Evolutionary conservation across 2,329 filamentous ascomycete genomes (phyloP).

Genomic region (Aspergillus neoniger): DNA sequence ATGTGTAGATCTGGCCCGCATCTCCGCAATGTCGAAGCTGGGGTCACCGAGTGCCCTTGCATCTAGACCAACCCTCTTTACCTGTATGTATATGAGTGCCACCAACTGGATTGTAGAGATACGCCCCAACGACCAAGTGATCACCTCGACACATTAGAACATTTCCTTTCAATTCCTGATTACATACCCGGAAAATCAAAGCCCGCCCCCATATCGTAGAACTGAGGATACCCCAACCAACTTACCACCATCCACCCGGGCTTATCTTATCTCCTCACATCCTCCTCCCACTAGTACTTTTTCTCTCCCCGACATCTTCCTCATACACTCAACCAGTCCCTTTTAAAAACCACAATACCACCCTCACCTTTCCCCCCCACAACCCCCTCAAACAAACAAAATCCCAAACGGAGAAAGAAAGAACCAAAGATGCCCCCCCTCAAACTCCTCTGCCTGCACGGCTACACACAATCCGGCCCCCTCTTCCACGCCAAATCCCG

Average conservation of each 20-base stretch:
- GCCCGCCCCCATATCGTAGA: no score
- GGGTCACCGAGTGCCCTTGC: background rate
- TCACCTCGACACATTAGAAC: no score
- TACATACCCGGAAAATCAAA: background rate
- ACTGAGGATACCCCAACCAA: background rate
- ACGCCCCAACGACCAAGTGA: no score
- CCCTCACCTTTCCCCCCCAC: background rate
- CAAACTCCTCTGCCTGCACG: slow-evolving; percentile 78
- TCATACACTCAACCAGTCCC: background rate
- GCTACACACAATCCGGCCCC: slow-evolving; percentile 86
- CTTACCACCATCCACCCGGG: background rate
- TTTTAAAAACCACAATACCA: background rate
- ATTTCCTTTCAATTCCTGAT: no score
- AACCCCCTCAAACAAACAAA: background rate
- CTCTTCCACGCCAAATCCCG: slow-evolving; percentile 87
- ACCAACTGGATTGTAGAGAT: no score
- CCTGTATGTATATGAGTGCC: no score
- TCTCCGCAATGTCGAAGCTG: background rate
- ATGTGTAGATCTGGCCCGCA: background rate
- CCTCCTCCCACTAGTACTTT: slow-evolving; percentile 1
- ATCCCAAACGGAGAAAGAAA: slow-evolving; percentile 7
- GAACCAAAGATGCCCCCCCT: slow-evolving; percentile 31
- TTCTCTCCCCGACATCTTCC: background rate
- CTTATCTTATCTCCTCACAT: slow-evolving; percentile 8
- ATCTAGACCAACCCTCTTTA: background rate